Evolutionary conservation across 306 rosid genomes (phyloP).

Genomic region (Prinsepia uniflora): DNA sequence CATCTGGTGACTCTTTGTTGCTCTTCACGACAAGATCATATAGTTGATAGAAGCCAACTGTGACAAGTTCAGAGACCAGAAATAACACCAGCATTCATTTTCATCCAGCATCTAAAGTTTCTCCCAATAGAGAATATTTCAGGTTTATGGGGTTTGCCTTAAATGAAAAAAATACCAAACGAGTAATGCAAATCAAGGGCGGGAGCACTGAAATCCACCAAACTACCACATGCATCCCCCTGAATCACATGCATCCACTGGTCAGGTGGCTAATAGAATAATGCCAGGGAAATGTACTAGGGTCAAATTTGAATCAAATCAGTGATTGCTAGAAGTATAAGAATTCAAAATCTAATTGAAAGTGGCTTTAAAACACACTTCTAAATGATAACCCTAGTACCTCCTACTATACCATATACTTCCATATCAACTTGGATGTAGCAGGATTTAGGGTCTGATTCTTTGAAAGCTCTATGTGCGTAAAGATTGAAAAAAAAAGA

Average conservation of each 20-base stretch:
- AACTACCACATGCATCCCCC: conserved; percentile 90
- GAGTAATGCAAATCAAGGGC: conserved; percentile 63
- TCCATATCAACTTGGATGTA: not conserved
- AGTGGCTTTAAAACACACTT: not conserved
- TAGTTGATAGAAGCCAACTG: conserved; percentile 90
- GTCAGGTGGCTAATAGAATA: conserved; percentile 24
- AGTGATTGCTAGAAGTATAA: not conserved
- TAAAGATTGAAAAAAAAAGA: not conserved
- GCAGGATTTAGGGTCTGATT: not conserved
- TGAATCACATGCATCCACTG: conserved; percentile 32
- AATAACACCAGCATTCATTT: conserved; percentile 8
- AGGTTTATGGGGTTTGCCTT: conserved; percentile 50
- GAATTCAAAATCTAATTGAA: not conserved
- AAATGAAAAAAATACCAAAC: conserved; percentile 91
- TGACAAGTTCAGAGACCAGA: conserved; percentile 68
- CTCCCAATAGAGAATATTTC: conserved; percentile 8
- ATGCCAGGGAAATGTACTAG: not conserved
- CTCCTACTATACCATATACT: not conserved
- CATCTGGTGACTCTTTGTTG: conserved; percentile 50
- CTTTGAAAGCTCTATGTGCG: conserved; percentile 1
- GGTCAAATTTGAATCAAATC: conserved; percentile 5
- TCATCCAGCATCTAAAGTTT: not conserved
- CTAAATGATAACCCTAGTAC: not conserved
- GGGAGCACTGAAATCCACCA: conserved; percentile 55
- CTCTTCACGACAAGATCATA: conserved; percentile 57